Evolutionary conservation across 2,329 filamentous ascomycete genomes (phyloP).

Genomic region (Orbilia javanica): DNA sequence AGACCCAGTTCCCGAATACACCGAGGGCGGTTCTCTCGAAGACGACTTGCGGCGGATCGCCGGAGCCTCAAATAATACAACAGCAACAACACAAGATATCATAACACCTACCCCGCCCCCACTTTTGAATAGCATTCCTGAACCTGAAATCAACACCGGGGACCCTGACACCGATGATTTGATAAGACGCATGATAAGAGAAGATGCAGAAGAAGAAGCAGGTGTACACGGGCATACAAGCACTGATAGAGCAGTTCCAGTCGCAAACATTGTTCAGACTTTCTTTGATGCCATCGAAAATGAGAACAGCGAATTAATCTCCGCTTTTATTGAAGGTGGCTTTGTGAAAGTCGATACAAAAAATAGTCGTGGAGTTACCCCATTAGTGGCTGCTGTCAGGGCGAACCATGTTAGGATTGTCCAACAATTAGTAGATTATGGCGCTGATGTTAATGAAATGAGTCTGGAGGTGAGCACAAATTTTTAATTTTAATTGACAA

Average conservation of each 20-base stretch:
- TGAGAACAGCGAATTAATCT: slow-evolving; percentile 54
- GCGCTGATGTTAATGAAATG: slow-evolving; percentile 51
- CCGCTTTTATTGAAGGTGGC: slow-evolving; percentile 47
- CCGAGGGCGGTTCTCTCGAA: slow-evolving; percentile 48
- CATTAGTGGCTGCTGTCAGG: slow-evolving; percentile 47
- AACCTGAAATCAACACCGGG: slow-evolving; percentile 28
- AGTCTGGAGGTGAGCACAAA: slow-evolving; percentile 24
- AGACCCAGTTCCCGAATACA: slow-evolving; percentile 46
- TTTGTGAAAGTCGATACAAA: slow-evolving; percentile 43
- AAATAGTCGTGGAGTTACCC: slow-evolving; percentile 32
- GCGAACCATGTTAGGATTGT: slow-evolving; percentile 50
- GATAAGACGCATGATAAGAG: slow-evolving; percentile 43
- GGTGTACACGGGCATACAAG: not conserved
- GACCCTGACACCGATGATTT: slow-evolving; percentile 49
- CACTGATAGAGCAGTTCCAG: not conserved
- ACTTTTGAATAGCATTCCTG: not conserved
- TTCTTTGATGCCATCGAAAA: slow-evolving; percentile 51
- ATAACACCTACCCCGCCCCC: slow-evolving; percentile 10
- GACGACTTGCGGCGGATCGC: slow-evolving; percentile 51
- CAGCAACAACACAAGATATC: slow-evolving; percentile 28
- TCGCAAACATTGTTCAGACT: slow-evolving; percentile 36
- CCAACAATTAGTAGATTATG: slow-evolving; percentile 56
- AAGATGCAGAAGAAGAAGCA: slow-evolving; percentile 52
- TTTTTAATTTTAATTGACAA: not conserved
- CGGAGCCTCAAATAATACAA: slow-evolving; percentile 46